Evolutionary conservation across 225 moss, liverwort and hornwort species (phyloP).

Genomic region (Physcomitrellopsis africana): DNA sequence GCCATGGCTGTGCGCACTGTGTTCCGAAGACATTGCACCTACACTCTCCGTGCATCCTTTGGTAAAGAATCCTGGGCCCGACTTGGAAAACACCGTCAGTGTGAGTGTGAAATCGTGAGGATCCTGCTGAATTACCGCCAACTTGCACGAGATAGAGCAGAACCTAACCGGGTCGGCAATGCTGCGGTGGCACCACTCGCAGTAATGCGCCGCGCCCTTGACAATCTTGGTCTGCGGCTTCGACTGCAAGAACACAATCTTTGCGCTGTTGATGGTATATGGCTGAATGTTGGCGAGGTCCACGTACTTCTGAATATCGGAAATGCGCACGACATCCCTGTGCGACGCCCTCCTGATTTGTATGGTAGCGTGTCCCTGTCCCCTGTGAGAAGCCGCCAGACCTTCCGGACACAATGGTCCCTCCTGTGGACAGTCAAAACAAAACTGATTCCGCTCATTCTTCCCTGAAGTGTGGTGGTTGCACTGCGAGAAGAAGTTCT

Average conservation of each 20-base stretch:
- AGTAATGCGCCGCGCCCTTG: conserved; percentile 57
- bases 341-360: conserved; percentile 65
- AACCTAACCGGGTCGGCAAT: conserved; percentile 60
- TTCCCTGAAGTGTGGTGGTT: conserved; percentile 49
- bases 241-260: conserved; percentile 65
- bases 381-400: conserved; percentile 35
- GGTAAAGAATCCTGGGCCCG: conserved; percentile 45
- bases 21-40: conserved; percentile 32
- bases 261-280: conserved; percentile 62
- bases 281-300: conserved; percentile 56
- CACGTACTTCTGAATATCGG: conserved; percentile 50
- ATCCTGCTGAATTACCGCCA: conserved; percentile 44
- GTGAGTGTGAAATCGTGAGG: conserved; percentile 54
- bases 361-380: conserved; percentile 56
- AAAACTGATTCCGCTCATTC: conserved; percentile 63
- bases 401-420: conserved; percentile 57
- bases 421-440: conserved; percentile 51
- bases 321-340: conserved; percentile 61
- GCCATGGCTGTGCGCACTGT: conserved; percentile 38
- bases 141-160: conserved; percentile 62
- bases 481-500: conserved; percentile 54
- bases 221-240: conserved; percentile 55
- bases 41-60: conserved; percentile 23
- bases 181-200: conserved; percentile 59
- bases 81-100: conserved; percentile 39